A percentile compares a stretch with the other conserved stretches of the same genome.
Evolutionary conservation across 2,329 filamentous ascomycete species (phyloP).

Genomic region (Colletotrichum falcatum): DNA sequence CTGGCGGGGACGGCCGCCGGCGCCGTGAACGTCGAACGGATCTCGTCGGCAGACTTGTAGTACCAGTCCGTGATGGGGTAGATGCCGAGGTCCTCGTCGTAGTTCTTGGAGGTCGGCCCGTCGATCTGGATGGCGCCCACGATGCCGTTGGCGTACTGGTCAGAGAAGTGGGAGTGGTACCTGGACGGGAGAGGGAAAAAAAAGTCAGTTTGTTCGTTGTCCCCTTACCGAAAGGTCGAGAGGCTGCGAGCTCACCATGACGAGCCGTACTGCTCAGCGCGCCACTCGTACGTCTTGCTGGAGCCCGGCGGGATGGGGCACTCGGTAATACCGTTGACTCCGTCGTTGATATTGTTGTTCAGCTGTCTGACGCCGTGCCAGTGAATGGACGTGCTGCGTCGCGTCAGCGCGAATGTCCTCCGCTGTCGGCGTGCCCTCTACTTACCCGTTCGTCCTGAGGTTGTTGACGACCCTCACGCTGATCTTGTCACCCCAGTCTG

Average conservation of each 20-base stretch:
- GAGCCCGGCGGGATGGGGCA: conserved; percentile 55
- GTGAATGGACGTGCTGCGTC: conserved; percentile 56
- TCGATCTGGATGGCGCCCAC: conserved; percentile 63
- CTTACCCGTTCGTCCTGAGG: conserved; percentile 59
- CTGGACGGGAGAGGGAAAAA: conserved; percentile 42
- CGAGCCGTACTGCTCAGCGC: conserved; percentile 54
- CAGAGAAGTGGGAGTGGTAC: conserved; percentile 65
- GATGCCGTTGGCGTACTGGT: conserved; percentile 65
- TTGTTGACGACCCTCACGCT: conserved; percentile 75
- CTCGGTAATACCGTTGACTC: conserved; percentile 57
- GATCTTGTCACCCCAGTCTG: conserved; percentile 63
- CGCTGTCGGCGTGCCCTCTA: background rate
- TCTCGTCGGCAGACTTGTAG: conserved; percentile 51
- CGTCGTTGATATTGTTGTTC: conserved; percentile 59
- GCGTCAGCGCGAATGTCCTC: background rate
- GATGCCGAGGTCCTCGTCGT: conserved; percentile 71
- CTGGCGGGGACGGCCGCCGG: conserved; percentile 42
- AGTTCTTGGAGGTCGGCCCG: conserved; percentile 58
- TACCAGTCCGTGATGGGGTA: conserved; percentile 68
- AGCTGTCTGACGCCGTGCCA: conserved; percentile 63
- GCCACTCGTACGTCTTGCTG: conserved; percentile 52
- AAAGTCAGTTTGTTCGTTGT: no score
- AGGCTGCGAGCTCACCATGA: conserved; percentile 40
- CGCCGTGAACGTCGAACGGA: conserved; percentile 42
- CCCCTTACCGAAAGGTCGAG: background rate